phyloP scores from a whole-genome alignment of 768 basidiomycete genomes.

The Clavulina sp. region DNA sequence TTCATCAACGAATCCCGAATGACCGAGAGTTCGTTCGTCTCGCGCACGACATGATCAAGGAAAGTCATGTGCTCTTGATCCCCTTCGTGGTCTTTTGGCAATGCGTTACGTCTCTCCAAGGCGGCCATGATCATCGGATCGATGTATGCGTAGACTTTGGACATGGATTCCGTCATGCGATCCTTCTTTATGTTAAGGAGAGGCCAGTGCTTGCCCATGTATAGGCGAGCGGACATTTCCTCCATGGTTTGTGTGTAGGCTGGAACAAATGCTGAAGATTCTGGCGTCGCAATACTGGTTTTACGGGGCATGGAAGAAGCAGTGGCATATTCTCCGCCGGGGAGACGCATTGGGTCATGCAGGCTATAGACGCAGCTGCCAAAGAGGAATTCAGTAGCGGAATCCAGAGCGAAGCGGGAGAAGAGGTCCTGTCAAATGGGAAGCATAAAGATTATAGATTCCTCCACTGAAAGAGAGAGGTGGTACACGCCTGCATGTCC shows the following conservation, averaged over 20 bases:
- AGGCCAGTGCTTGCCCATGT: slow-evolving; percentile 29
- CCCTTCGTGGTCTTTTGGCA: slow-evolving; percentile 45
- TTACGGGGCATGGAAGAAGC: slow-evolving; percentile 26
- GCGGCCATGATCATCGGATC: neutral
- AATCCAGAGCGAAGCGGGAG: slow-evolving; percentile 46
- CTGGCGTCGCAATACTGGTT: slow-evolving; percentile 13
- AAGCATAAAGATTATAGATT: too few species aligned
- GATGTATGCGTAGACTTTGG: slow-evolving; percentile 3
- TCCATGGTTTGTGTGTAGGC: slow-evolving; percentile 36
- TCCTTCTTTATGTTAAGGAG: slow-evolving; percentile 26
- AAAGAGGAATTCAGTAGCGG: slow-evolving; percentile 49
- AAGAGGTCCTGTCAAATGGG: slow-evolving; percentile 27
- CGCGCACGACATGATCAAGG: too few species aligned
- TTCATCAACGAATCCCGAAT: slow-evolving; percentile 67
- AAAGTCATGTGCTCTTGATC: too few species aligned
- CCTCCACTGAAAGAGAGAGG: too few species aligned
- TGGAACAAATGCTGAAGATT: slow-evolving; percentile 15
- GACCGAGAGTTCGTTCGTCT: slow-evolving; percentile 30
- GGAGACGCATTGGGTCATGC: slow-evolving; percentile 25
- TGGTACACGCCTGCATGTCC: too few species aligned
- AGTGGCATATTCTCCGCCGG: slow-evolving; percentile 10
- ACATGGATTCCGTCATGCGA: slow-evolving; percentile 9
- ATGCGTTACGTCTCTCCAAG: too few species aligned
- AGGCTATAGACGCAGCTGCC: slow-evolving; percentile 40
- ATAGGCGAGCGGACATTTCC: slow-evolving; percentile 23